Base-by-base conservation (phyloP, 768 basidiomycete genomes). In the Sporobolomyces pararoseus region DNA sequence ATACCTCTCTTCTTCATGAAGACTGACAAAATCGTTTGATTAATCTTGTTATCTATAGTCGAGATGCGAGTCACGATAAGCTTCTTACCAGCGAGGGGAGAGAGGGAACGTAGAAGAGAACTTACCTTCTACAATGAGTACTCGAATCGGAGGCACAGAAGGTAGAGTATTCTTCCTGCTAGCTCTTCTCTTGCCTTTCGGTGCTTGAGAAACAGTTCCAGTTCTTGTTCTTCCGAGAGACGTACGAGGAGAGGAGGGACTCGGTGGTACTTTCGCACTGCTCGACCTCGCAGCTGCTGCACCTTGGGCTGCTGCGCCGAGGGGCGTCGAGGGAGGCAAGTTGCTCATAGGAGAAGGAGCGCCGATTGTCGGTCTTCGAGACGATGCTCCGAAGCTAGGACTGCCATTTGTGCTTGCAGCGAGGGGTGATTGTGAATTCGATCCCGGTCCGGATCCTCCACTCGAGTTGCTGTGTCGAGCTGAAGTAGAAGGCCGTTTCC, bases 1-100 rank as follows among this genome's bases (percentile, higher is more conserved):
- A 98, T 95, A 80, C 88, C 89, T 82, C 93, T 96, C 82, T 89
- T 90, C 77, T 86, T 88, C 90, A 98, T 90, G 77, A 96, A 97
- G 42, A 91, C 94, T n/a, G 90, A 90, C 62, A 98, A 82, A 78
- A 98, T 96, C 32, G 90, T 95, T 78, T 94, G 95, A 77, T 99
- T 98, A 82, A 99, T 98, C 9, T 92, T 90, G 78, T 99, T 99
- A 81, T 99, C 96, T 98, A 25, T 10, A 57, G n/a, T 1, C 12
- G 47, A 55, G 51, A 12, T 2, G 21, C 13, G 29, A 27, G 16
- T 50, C n/a, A n/a, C n/a, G n/a, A n/a, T n/a, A n/a, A n/a, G n/a
- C n/a, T n/a, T n/a, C n/a, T 34, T 23, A 31, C 19, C 68, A 67
- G 6, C 19, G 29, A 35, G 2, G 46, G 37, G 17, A 27, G 39